Base-by-base conservation (phyloP, 495 filamentous ascomycete species). In the Penicillium dipodomyicola region DNA sequence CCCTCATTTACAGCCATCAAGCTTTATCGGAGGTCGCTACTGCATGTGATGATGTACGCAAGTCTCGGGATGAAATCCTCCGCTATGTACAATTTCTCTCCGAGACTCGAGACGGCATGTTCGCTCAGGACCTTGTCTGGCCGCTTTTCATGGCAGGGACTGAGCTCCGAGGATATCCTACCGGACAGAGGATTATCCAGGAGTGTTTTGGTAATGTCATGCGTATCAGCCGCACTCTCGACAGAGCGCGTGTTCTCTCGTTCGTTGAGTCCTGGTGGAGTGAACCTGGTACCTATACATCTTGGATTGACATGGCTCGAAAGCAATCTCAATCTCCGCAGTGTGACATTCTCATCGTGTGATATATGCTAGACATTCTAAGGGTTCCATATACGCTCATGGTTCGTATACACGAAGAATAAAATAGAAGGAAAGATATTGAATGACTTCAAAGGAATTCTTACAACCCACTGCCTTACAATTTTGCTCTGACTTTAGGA, bases 121-220 rank as follows among this genome's bases (percentile, higher is more conserved):
- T 67, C 44, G 64, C 58, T 1, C 64, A 69, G 19, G 58, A 69
- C 49, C 54, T 69, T 8, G 62, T 67, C 17, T 69, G 67, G 67
- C 67, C 67, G 14, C 54, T 69, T 5, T 67, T 69, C 29, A 58
- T 66, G 20, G 59, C 62, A 1, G 67, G 67, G n/a, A 63, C 67
- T 3, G 64, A 65, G 54, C 54, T 61, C n/a, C 40, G 57, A 22
- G 62, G 45, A 3, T 22, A 46, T 17, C 49, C 29, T 5, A 35
- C 20, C 3, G 43, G 50, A 2, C 67, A 63, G 20, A 44, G 35
- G 29, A 19, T 57, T 41, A 59, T 63, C 6, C 40, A 51, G 22
- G 43, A 33, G 29, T 43, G 30, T 5, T 53, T 63, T 25, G 41
- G 17, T 5, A 52, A 49, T 39, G 61, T 63, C 2, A 63, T 63